Evolutionary conservation across 139 green algal species (phyloP).

Genomic region (Chlamydomonas incerta): DNA sequence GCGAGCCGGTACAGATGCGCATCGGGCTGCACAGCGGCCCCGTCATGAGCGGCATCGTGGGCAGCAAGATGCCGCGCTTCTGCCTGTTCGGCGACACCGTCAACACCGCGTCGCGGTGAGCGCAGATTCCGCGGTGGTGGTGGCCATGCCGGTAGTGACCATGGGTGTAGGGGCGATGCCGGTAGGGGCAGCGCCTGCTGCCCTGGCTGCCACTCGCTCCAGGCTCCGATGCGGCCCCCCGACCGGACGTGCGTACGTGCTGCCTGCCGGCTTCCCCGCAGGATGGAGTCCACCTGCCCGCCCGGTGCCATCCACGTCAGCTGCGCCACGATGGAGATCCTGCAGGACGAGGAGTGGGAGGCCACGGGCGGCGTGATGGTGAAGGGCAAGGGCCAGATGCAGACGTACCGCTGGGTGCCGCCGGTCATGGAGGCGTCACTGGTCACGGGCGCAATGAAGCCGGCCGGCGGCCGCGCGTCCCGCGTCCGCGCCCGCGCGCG

Average conservation of each 20-base stretch:
- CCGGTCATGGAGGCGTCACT: not conserved
- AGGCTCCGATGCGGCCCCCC: not conserved
- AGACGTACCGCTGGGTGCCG: slow-evolving; percentile 21
- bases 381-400: slow-evolving; percentile 35
- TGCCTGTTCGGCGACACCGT: slow-evolving; percentile 45
- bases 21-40: slow-evolving; percentile 27
- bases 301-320: not conserved
- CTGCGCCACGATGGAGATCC: not conserved
- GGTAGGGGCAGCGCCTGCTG: not conserved
- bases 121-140: not conserved
- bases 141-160: not conserved
- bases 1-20: slow-evolving; percentile 35
- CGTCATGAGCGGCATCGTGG: slow-evolving; percentile 42
- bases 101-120: not conserved
- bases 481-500: not conserved
- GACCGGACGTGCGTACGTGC: too few species aligned
- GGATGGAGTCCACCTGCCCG: not conserved
- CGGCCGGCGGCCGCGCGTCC: not conserved
- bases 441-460: too few species aligned
- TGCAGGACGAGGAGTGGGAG: not conserved
- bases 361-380: slow-evolving; percentile 14
- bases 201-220: not conserved
- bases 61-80: slow-evolving; percentile 39
- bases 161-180: not conserved
- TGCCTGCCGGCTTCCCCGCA: not conserved